phyloP scores from a whole-genome alignment of 352 stramenopile genomes.

The Pythium vanterpoolii region DNA sequence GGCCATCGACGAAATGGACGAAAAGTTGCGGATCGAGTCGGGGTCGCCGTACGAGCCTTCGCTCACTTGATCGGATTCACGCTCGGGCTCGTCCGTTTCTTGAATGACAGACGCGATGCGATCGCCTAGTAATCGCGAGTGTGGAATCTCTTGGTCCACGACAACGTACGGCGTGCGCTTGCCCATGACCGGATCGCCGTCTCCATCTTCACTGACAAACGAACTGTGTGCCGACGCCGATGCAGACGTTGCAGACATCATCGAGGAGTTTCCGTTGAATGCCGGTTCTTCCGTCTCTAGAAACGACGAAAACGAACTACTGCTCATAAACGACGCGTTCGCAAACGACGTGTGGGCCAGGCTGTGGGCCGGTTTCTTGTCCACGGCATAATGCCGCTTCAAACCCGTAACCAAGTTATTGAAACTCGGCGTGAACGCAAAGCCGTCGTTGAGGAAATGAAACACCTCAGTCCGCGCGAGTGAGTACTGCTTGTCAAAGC shows the following conservation, averaged over 20 bases:
- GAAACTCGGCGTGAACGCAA: constrained; percentile 66
- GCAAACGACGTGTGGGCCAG: constrained; percentile 13
- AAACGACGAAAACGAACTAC: constrained; percentile 27
- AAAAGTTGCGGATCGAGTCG: constrained; percentile 36
- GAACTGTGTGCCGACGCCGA: constrained; percentile 8
- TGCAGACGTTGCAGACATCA: too few relatives aligned
- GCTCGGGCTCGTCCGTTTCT: constrained; percentile 17
- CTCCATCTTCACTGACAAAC: constrained; percentile 18
- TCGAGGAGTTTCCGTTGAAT: neutral
- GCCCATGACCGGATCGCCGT: constrained; percentile 19
- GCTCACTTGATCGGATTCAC: constrained; percentile 1
- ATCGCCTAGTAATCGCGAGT: neutral
- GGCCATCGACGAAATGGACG: constrained; percentile 38
- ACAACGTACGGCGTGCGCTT: constrained; percentile 22
- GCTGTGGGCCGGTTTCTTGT: constrained; percentile 7
- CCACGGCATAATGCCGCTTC: constrained; percentile 28
- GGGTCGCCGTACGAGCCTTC: constrained; percentile 3
- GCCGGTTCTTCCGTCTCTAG: constrained; percentile 11
- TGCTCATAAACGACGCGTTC: constrained; percentile 27
- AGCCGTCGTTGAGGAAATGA: constrained; percentile 74
- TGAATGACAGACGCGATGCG: constrained; percentile 18
- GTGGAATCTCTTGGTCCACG: constrained; percentile 6
- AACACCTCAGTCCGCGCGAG: constrained; percentile 74
- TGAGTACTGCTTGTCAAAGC: constrained; percentile 79
- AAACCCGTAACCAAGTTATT: constrained; percentile 46